phyloP scores from a whole-genome alignment of 2,329 filamentous ascomycete species.

The Hymenoscyphus scutula region DNA sequence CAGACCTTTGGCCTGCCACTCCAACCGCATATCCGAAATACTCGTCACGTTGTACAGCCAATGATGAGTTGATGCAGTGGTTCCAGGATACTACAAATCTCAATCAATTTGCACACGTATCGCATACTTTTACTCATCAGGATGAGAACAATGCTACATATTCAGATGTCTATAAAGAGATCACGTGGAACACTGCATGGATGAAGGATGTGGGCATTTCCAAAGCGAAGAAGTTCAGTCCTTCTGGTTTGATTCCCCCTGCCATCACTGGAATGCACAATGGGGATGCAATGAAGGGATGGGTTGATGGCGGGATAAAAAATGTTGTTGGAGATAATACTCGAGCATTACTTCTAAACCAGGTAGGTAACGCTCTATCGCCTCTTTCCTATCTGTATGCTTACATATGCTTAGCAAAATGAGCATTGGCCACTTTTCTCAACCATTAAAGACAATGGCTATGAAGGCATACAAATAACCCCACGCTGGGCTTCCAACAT shows the following conservation, averaged over 20 bases:
- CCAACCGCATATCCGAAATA: constrained; percentile 9
- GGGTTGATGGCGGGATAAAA: constrained; percentile 56
- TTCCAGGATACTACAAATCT: constrained; percentile 47
- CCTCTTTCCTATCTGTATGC: background rate
- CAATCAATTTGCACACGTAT: constrained; percentile 54
- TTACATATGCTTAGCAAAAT: constrained; percentile 16
- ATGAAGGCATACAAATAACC: constrained; percentile 53
- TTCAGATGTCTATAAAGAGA: constrained; percentile 53
- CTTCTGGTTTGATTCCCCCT: constrained; percentile 57
- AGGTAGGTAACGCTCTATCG: constrained; percentile 35
- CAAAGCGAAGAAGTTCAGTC: constrained; percentile 46
- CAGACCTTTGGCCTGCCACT: constrained; percentile 9
- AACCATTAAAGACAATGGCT: constrained; percentile 51
- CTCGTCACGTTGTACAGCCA: constrained; percentile 1
- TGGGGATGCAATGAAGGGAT: constrained; percentile 57
- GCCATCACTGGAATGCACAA: constrained; percentile 65
- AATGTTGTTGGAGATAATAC: constrained; percentile 63
- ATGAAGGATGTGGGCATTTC: constrained; percentile 51
- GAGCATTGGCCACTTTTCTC: constrained; percentile 54
- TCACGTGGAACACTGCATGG: constrained; percentile 59
- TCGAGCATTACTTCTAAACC: constrained; percentile 50
- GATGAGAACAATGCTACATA: constrained; percentile 60
- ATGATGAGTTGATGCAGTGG: constrained; percentile 45
- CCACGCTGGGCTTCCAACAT: constrained; percentile 48
- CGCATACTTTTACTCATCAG: constrained; percentile 60